Evolutionary conservation across 2,329 filamentous ascomycete genomes (phyloP).

Genomic region (Aureobasidium sp.): DNA sequence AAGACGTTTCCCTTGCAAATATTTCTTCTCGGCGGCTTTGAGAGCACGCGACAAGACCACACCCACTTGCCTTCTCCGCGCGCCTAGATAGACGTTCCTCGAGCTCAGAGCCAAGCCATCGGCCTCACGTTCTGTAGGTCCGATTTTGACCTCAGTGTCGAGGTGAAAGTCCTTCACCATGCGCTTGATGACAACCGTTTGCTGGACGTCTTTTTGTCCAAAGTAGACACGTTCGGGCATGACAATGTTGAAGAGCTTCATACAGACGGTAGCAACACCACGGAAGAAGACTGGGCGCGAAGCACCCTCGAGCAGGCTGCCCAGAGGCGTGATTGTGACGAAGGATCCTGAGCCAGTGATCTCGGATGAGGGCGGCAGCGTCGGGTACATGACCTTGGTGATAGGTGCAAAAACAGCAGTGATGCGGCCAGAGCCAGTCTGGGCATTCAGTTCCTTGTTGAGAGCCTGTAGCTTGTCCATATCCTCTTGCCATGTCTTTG

Average conservation of each 20-base stretch:
- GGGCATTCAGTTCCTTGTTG: constrained; percentile 60
- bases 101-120: constrained; percentile 90
- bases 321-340: constrained; percentile 81
- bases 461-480: constrained; percentile 58
- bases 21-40: constrained; percentile 61
- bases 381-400: constrained; percentile 81
- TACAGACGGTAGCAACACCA: constrained; percentile 91
- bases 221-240: constrained; percentile 78
- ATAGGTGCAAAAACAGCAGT: constrained; percentile 81
- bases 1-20: constrained; percentile 47
- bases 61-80: constrained; percentile 63
- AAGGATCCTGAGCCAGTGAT: constrained; percentile 77
- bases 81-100: constrained; percentile 85
- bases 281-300: constrained; percentile 91
- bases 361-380: constrained; percentile 64
- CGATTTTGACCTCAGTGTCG: constrained; percentile 65
- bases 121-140: constrained; percentile 64
- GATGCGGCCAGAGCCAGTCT: constrained; percentile 52
- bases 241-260: constrained; percentile 84
- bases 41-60: constrained; percentile 66
- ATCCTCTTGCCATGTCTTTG: constrained; percentile 80
- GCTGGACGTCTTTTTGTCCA: constrained; percentile 96
- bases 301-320: constrained; percentile 72
- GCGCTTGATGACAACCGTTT: constrained; percentile 80
- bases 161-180: constrained; percentile 86